Evolutionary conservation across 768 basidiomycete genomes (phyloP).

Genomic region (Xanthoconium stramineum): DNA sequence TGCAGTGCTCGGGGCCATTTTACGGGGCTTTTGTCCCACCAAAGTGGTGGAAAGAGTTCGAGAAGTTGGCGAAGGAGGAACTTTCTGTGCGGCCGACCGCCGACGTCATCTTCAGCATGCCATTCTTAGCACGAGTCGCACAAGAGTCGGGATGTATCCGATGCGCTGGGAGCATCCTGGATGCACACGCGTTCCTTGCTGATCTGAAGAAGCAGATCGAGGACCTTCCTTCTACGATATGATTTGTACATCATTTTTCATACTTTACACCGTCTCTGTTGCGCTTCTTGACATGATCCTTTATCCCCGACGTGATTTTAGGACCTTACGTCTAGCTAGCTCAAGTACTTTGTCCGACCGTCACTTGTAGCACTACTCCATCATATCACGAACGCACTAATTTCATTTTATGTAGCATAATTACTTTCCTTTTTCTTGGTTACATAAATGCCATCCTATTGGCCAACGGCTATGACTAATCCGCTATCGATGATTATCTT

Average conservation of each 20-base stretch:
- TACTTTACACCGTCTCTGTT: background rate
- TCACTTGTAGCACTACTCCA: background rate
- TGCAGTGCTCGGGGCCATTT: conserved; percentile 59
- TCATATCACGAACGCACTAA: background rate
- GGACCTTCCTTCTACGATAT: conserved; percentile 44
- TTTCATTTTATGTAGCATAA: no score
- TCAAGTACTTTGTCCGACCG: no score
- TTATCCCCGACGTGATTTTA: background rate
- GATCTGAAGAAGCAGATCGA: conserved; percentile 58
- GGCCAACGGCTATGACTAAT: background rate
- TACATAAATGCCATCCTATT: no score
- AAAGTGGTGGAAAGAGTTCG: conserved; percentile 68
- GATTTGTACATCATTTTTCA: conserved; percentile 6
- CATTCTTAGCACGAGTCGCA: conserved; percentile 54
- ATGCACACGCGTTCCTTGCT: conserved; percentile 54
- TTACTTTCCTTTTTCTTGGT: no score
- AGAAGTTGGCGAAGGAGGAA: conserved; percentile 55
- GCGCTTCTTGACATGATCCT: background rate
- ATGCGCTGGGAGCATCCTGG: conserved; percentile 66
- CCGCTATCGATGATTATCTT: background rate
- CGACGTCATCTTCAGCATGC: conserved; percentile 56
- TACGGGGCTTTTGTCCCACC: conserved; percentile 49
- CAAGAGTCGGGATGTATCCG: conserved; percentile 51
- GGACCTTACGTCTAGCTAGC: background rate
- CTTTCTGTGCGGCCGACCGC: conserved; percentile 53